Conservation (phyloP, 352 stramenopile species). For the Phytophthora megakarya region DNA sequence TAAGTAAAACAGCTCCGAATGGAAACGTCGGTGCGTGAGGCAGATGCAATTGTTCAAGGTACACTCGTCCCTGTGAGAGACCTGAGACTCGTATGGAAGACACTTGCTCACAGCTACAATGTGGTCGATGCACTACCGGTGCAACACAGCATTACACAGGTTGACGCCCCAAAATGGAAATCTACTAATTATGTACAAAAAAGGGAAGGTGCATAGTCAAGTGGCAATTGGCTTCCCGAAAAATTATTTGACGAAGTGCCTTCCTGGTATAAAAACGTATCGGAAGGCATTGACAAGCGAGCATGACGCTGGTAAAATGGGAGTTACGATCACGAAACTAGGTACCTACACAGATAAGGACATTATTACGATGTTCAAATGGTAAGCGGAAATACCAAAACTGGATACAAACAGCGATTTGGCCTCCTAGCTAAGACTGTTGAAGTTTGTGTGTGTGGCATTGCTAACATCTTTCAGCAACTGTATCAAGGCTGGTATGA, state of each 20-base stretch:
- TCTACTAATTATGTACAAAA: neutral
- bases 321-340: neutral
- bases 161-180: conserved; percentile 1
- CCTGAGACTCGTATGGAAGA: conserved; percentile 2
- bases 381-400: neutral
- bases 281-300: conserved; percentile 4
- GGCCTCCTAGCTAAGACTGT: no score
- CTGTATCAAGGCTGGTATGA: no score
- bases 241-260: neutral
- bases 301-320: neutral
- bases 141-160: neutral
- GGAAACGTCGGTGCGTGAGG: no score
- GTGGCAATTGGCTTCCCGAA: conserved; percentile 3
- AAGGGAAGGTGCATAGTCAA: neutral
- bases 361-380: neutral
- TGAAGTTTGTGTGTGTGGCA: no score
- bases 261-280: neutral
- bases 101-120: neutral
- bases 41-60: no score
- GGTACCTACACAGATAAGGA: no score
- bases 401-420: neutral
- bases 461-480: conserved; percentile 15
- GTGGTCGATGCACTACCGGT: neutral
- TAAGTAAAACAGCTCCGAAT: no score
- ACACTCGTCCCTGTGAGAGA: no score